A percentile compares a stretch with the other conserved stretches of the same genome.
Conservation (phyloP, 345 rosid species). For the Zanthoxylum bungeanum region DNA sequence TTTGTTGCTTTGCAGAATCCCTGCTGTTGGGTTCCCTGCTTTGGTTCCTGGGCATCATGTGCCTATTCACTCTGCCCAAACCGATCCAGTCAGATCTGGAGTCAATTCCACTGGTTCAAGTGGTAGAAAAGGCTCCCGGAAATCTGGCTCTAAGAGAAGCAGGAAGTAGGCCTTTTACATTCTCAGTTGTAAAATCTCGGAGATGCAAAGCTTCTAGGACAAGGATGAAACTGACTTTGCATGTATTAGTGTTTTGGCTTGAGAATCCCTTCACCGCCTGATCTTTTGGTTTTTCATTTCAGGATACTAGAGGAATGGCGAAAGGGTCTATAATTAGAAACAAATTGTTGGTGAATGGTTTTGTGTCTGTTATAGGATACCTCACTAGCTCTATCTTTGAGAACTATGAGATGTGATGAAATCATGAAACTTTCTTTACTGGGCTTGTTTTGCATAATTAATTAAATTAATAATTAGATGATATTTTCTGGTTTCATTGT, state of each 20-base stretch:
- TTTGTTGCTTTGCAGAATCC: constrained; percentile 64
- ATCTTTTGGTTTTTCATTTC: background rate
- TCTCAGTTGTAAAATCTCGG: constrained; percentile 22
- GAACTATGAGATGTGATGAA: background rate
- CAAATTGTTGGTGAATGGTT: too few species aligned
- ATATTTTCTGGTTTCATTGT: background rate
- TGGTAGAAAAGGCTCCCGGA: constrained; percentile 41
- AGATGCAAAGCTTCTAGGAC: constrained; percentile 74
- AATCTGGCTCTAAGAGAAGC: constrained; percentile 48
- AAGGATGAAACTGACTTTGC: constrained; percentile 41
- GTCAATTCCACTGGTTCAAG: constrained; percentile 21
- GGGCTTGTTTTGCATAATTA: too few species aligned
- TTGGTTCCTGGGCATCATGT: constrained; percentile 86
- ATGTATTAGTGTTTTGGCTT: constrained; percentile 15
- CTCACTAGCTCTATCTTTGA: background rate
- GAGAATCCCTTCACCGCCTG: too few species aligned
- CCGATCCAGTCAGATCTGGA: constrained; percentile 34
- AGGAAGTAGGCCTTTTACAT: constrained; percentile 35
- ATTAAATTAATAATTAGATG: background rate
- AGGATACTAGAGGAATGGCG: too few species aligned
- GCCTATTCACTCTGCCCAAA: constrained; percentile 52
- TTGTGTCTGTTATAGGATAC: too few species aligned
- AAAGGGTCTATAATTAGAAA: too few species aligned
- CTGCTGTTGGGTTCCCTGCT: constrained; percentile 99
- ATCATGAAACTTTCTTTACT: background rate